A percentile compares a stretch with the other conserved stretches of the same genome.
Conservation (phyloP, 1,284 basidiomycete genomes). For the Microbotryum scabiosae region DNA sequence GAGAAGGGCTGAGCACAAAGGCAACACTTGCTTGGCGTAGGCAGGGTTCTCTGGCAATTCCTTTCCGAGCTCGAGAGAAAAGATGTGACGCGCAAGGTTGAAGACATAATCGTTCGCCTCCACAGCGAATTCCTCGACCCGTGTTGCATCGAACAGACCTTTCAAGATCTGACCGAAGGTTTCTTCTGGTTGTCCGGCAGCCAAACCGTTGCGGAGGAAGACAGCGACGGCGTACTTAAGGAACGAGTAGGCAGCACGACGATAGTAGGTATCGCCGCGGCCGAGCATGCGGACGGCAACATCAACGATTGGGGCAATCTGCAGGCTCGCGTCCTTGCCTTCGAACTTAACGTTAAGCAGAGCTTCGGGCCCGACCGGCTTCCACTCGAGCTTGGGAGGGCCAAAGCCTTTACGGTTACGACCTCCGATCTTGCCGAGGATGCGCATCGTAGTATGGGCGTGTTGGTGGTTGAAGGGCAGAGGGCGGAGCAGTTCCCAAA, state of each 20-base stretch:
- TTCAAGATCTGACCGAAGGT: conserved; percentile 63
- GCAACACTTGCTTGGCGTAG: conserved; percentile 43
- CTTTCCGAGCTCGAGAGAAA: conserved; percentile 45
- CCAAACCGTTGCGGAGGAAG: conserved; percentile 55
- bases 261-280: conserved; percentile 56
- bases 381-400: conserved; percentile 68
- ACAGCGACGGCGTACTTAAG: conserved; percentile 65
- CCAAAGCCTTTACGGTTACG: conserved; percentile 81
- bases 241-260: conserved; percentile 66
- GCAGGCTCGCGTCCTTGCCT: conserved; percentile 57
- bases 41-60: conserved; percentile 48
- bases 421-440: conserved; percentile 93
- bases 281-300: conserved; percentile 62
- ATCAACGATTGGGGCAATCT: conserved; percentile 58
- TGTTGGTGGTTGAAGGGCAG: conserved; percentile 84
- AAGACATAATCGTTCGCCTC: conserved; percentile 61
- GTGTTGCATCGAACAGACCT: conserved; percentile 69
- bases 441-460: conserved; percentile 90
- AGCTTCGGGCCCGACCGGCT: conserved; percentile 58
- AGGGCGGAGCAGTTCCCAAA: conserved; percentile 84
- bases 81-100: conserved; percentile 59
- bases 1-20: conserved; percentile 55
- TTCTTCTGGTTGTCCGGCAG: conserved; percentile 56
- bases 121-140: conserved; percentile 59
- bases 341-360: conserved; percentile 65